phyloP scores from a whole-genome alignment of 192 early-diverging fungal genomes.

The Backusella australiensis region DNA sequence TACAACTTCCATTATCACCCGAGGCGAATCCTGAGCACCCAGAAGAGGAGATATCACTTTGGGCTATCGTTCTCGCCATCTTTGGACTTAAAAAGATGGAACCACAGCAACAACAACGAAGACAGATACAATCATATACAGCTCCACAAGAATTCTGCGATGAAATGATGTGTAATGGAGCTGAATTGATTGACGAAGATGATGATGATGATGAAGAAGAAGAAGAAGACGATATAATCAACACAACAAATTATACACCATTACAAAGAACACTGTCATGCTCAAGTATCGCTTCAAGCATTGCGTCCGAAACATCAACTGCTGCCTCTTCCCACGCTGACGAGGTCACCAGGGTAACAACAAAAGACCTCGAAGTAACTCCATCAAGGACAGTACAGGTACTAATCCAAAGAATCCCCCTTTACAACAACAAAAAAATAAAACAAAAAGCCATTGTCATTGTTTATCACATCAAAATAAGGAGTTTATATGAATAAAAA shows the following conservation, averaged over 20 bases:
- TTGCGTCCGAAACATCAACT: slow-evolving; percentile 2
- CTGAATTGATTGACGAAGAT: not conserved
- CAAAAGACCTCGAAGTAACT: not conserved
- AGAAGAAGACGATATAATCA: not conserved
- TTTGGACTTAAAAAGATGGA: not conserved
- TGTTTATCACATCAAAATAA: not conserved
- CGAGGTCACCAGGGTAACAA: not conserved
- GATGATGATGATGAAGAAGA: not conserved
- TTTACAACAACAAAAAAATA: not conserved
- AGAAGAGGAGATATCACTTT: slow-evolving; percentile 10
- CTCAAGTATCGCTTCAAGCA: not conserved
- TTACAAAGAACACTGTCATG: not conserved
- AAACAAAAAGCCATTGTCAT: not conserved
- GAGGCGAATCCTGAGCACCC: not conserved
- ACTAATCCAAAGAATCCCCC: not conserved
- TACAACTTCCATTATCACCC: slow-evolving; percentile 9
- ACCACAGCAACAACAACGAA: not conserved
- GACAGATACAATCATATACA: slow-evolving; percentile 6
- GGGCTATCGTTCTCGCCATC: not conserved
- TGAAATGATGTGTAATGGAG: not conserved
- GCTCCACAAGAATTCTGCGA: not conserved
- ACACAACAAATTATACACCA: not conserved
- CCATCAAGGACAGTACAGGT: slow-evolving; percentile 1
- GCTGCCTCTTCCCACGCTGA: not conserved
- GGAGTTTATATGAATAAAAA: not conserved